These are phyloP conservation scores for Pythium phragmitis DNA, from an alignment of 352 stramenopile genomes.

Conservation along the genomic window DNA sequence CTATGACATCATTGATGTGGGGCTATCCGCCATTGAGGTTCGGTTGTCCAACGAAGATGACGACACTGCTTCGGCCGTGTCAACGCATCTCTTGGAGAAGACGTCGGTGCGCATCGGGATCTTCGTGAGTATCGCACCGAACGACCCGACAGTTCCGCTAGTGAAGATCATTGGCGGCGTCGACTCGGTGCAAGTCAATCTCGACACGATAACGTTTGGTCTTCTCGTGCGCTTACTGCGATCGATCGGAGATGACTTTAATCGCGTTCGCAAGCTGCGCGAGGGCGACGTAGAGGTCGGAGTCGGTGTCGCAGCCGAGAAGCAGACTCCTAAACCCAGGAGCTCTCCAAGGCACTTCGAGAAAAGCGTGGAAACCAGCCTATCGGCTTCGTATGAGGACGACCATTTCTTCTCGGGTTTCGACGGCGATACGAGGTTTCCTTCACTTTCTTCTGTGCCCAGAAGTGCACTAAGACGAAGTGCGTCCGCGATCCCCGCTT, in stretches of 20 bases:
- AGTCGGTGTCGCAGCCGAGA: not conserved
- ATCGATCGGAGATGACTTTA: conserved; percentile 75
- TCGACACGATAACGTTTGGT: conserved; percentile 63
- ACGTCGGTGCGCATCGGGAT: conserved; percentile 72
- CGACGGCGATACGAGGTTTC: conserved; percentile 17
- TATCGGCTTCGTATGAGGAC: conserved; percentile 16
- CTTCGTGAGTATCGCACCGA: conserved; percentile 72
- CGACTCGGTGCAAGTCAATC: conserved; percentile 65
- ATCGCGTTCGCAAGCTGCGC: conserved; percentile 5
- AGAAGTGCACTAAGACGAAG: conserved; percentile 9
- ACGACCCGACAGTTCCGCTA: conserved; percentile 76
- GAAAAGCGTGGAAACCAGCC: conserved; percentile 15
- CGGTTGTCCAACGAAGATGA: conserved; percentile 36
- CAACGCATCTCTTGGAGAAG: conserved; percentile 68
- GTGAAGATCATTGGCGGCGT: conserved; percentile 75
- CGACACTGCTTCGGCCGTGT: conserved; percentile 2
- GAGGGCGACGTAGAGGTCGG: not conserved
- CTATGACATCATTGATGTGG: conserved; percentile 81
- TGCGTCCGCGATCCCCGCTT: conserved; percentile 1
- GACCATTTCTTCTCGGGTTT: conserved; percentile 26
- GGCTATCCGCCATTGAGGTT: conserved; percentile 76
- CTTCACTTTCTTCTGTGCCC: conserved; percentile 10
- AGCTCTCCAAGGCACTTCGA: not conserved
- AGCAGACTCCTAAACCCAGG: not conserved
- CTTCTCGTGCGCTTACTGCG: conserved; percentile 56